Evolutionary conservation across 2,329 filamentous ascomycete species (phyloP).

Genomic region (Microthyrium microscopicum): DNA sequence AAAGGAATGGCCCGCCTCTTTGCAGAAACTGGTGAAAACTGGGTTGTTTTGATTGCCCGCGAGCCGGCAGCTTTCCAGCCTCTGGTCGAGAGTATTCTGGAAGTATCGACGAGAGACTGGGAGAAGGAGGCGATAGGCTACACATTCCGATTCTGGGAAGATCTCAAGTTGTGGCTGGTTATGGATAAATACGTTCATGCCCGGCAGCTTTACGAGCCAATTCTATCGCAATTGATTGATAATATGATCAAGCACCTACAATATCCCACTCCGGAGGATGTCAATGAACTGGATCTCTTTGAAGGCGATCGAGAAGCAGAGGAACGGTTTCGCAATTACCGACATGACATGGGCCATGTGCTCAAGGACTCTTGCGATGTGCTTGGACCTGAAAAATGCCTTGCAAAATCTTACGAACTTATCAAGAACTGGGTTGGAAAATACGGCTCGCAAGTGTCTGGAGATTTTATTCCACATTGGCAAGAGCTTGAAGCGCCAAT

Average conservation of each 20-base stretch:
- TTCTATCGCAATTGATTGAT: slow-evolving; percentile 82
- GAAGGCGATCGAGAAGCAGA: slow-evolving; percentile 91
- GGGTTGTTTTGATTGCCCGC: slow-evolving; percentile 81
- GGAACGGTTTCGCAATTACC: slow-evolving; percentile 91
- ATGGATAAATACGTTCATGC: slow-evolving; percentile 79
- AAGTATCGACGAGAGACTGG: slow-evolving; percentile 73
- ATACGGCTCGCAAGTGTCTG: slow-evolving; percentile 59
- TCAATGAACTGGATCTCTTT: slow-evolving; percentile 69
- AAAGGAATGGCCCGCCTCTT: slow-evolving; percentile 83
- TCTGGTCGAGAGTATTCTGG: slow-evolving; percentile 79
- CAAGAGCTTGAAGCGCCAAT: slow-evolving; percentile 89
- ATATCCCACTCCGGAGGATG: slow-evolving; percentile 61
- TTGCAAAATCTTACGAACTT: slow-evolving; percentile 71
- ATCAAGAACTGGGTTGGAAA: slow-evolving; percentile 80
- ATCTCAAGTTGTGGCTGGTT: slow-evolving; percentile 90
- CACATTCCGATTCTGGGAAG: slow-evolving; percentile 97
- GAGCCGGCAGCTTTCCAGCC: slow-evolving; percentile 66
- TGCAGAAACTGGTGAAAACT: slow-evolving; percentile 81
- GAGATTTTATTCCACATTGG: slow-evolving; percentile 75
- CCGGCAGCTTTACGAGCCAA: slow-evolving; percentile 56
- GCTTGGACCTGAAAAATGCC: slow-evolving; percentile 79
- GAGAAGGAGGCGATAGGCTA: slow-evolving; percentile 84
- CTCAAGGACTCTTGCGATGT: slow-evolving; percentile 95
- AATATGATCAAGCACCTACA: slow-evolving; percentile 82
- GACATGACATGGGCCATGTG: slow-evolving; percentile 94